phyloP scores from a whole-genome alignment of 2,329 filamentous ascomycete genomes.

The Chalaropsis thielavioides region DNA sequence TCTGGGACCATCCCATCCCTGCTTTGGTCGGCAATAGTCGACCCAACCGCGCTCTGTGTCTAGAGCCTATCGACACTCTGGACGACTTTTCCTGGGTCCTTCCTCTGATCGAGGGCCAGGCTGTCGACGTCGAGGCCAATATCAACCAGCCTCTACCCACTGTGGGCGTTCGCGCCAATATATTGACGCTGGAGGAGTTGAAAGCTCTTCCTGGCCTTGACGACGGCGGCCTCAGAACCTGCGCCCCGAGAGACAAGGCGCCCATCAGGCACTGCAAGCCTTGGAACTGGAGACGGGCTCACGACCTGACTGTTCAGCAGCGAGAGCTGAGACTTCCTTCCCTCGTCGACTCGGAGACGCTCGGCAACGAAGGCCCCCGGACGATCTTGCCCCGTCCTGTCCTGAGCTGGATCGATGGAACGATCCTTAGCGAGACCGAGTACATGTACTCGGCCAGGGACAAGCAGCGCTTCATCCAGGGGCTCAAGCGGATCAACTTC shows the following conservation, averaged over 20 bases:
- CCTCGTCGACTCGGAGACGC: background rate
- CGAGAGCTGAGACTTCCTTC: slow-evolving; percentile 4
- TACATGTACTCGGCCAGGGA: slow-evolving; percentile 1
- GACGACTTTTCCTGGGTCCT: slow-evolving; percentile 10
- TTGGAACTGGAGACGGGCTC: slow-evolving; percentile 1
- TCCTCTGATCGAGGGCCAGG: background rate
- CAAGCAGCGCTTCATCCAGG: slow-evolving; percentile 1
- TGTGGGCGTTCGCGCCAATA: background rate
- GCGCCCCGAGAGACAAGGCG: slow-evolving; percentile 4
- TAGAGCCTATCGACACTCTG: background rate
- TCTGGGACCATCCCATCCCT: background rate
- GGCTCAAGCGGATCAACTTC: slow-evolving; percentile 8
- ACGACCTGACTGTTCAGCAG: background rate
- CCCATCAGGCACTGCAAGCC: background rate
- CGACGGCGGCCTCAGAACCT: slow-evolving; percentile 5
- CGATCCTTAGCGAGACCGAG: background rate
- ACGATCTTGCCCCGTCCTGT: background rate
- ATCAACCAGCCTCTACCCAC: background rate
- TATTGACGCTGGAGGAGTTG: background rate
- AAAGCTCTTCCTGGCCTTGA: background rate
- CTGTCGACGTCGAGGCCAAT: background rate
- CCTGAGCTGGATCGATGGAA: slow-evolving; percentile 10
- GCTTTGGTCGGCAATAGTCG: background rate
- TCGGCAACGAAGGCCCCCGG: slow-evolving; percentile 6
- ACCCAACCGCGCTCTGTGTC: background rate